These are phyloP conservation scores for Davidsoniella neocaledoniae DNA, from an alignment of 2,329 filamentous ascomycete species.

Conservation along the genomic window DNA sequence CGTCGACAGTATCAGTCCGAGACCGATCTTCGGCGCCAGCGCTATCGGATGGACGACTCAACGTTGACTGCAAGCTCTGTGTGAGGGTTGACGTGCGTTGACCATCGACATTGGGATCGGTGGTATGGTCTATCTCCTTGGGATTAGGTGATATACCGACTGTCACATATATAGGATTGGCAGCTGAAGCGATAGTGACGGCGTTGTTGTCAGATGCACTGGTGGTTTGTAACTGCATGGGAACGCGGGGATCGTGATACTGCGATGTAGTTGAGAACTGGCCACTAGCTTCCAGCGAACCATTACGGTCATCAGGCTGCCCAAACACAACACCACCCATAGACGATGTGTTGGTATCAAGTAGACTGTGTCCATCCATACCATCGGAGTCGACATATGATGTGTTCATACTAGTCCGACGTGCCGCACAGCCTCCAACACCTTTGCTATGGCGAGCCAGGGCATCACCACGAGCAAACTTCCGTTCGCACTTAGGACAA, in stretches of 20 bases:
- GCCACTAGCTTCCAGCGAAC: constrained; percentile 18
- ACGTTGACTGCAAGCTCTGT: constrained; percentile 45
- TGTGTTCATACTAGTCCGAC: constrained; percentile 69
- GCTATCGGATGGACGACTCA: constrained; percentile 19
- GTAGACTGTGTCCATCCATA: constrained; percentile 34
- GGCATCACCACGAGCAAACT: constrained; percentile 90
- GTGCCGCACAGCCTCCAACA: constrained; percentile 83
- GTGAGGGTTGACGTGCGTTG: neutral
- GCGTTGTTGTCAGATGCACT: constrained; percentile 22
- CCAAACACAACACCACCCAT: constrained; percentile 25
- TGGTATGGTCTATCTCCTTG: constrained; percentile 50
- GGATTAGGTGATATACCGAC: constrained; percentile 70
- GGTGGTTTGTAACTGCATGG: constrained; percentile 10
- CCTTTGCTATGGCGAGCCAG: constrained; percentile 91
- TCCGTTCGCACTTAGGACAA: constrained; percentile 84
- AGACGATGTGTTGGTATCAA: constrained; percentile 35
- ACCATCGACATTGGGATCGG: neutral
- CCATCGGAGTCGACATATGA: constrained; percentile 63
- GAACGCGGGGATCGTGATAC: constrained; percentile 7
- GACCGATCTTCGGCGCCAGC: constrained; percentile 31
- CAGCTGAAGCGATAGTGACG: constrained; percentile 23
- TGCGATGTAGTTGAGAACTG: constrained; percentile 2
- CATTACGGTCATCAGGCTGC: constrained; percentile 33
- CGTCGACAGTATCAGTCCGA: constrained; percentile 15
- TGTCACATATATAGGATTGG: constrained; percentile 50